phyloP scores from a whole-genome alignment of 2,329 filamentous ascomycete genomes.

The Fusarium luffae region DNA sequence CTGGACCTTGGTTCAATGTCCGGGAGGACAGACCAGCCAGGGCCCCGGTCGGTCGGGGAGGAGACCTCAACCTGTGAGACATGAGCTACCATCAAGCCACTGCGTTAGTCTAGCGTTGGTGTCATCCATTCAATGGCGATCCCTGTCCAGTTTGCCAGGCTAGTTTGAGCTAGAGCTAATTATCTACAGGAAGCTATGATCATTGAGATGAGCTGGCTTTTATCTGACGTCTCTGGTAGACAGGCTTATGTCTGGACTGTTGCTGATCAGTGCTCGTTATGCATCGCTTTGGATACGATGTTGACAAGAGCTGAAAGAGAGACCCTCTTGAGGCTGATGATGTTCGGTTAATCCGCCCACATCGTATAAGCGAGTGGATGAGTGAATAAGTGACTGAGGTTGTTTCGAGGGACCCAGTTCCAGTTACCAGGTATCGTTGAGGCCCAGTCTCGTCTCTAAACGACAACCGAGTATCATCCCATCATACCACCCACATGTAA shows the following conservation, averaged over 20 bases:
- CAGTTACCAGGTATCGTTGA: slow-evolving; percentile 12
- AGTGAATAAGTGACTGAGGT: background rate
- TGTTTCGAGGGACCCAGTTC: slow-evolving; percentile 1
- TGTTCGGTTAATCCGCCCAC: background rate
- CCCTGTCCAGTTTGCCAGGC: slow-evolving; percentile 34
- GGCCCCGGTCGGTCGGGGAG: slow-evolving; percentile 37
- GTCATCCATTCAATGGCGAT: slow-evolving; percentile 13
- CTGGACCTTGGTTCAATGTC: slow-evolving; percentile 16
- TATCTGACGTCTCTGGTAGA: slow-evolving; percentile 18
- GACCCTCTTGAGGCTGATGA: background rate
- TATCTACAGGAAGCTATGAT: slow-evolving; percentile 12
- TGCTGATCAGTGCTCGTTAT: slow-evolving; percentile 21
- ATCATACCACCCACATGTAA: slow-evolving; percentile 7
- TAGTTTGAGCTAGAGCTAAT: background rate
- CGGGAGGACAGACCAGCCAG: slow-evolving; percentile 26
- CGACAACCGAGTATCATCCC: background rate
- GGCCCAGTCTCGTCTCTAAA: background rate
- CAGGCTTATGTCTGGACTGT: slow-evolving; percentile 16
- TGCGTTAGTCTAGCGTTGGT: slow-evolving; percentile 37
- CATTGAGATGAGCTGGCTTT: slow-evolving; percentile 36
- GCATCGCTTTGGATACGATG: background rate
- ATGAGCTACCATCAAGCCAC: slow-evolving; percentile 34
- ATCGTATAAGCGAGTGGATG: background rate
- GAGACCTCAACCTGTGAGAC: slow-evolving; percentile 41
- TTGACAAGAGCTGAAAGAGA: background rate